Percentiles rank a stretch among this genome's conserved stretches.
Evolutionary conservation across 1,139 yeast genomes (phyloP).

Genomic region (Sugiyamaella japonica): DNA sequence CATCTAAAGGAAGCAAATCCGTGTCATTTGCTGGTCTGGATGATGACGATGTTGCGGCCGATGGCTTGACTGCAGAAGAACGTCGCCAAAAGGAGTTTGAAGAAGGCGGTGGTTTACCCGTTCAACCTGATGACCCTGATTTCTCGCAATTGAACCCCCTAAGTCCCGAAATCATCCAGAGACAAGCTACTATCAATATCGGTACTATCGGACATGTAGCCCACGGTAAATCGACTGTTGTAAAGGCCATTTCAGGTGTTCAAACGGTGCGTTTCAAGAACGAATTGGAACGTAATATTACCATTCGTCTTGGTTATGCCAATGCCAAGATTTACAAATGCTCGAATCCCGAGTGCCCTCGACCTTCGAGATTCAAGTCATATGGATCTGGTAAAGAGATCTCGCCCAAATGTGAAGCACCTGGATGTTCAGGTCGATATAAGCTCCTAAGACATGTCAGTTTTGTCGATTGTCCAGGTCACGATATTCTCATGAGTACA

Average conservation of each 20-base stretch:
- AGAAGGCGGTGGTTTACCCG: constrained; percentile 98
- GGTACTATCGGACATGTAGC: constrained; percentile 99
- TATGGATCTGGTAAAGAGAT: constrained; percentile 94
- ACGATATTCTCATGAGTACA: constrained; percentile 99
- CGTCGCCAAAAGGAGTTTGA: constrained; percentile 83
- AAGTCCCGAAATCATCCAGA: constrained; percentile 91
- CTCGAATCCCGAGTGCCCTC: constrained; percentile 82
- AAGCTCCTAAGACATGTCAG: constrained; percentile 93
- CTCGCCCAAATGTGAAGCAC: constrained; percentile 84
- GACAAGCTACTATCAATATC: constrained; percentile 98
- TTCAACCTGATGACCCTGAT: constrained; percentile 89
- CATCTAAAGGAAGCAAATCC: constrained; percentile 49
- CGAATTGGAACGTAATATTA: constrained; percentile 97
- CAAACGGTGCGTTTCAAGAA: constrained; percentile 99
- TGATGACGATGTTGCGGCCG: constrained; percentile 53
- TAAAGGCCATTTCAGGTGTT: constrained; percentile 97
- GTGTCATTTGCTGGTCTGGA: constrained; percentile 83
- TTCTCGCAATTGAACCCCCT: constrained; percentile 75
- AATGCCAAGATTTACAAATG: constrained; percentile 97
- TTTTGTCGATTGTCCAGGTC: constrained; percentile 99
- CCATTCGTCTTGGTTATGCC: constrained; percentile 97
- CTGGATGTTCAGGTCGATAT: constrained; percentile 78
- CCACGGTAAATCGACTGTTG: constrained; percentile 98
- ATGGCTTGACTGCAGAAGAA: constrained; percentile 56
- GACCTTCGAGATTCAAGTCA: constrained; percentile 93